Evolutionary conservation across 768 basidiomycete species (phyloP).

Genomic region (Suillus tomentosus): DNA sequence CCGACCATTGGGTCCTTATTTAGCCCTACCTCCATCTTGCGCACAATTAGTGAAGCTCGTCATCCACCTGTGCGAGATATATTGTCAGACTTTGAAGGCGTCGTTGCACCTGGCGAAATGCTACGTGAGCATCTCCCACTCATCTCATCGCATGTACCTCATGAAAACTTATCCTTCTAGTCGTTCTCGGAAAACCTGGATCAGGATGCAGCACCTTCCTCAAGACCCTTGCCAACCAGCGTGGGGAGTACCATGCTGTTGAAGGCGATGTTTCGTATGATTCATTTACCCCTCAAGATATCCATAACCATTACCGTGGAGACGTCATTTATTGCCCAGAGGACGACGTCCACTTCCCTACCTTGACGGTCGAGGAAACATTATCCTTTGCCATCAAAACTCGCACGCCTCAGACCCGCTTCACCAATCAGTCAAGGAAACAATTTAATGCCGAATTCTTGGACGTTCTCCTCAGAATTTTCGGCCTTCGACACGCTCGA

Average conservation of each 20-base stretch:
- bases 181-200: slow-evolving; percentile 84
- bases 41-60: slow-evolving; percentile 42
- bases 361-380: slow-evolving; percentile 49
- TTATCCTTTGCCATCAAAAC: slow-evolving; percentile 55
- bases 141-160: background rate
- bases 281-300: slow-evolving; percentile 46
- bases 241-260: slow-evolving; percentile 42
- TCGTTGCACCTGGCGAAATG: slow-evolving; percentile 74
- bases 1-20: slow-evolving; percentile 55
- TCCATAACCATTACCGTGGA: slow-evolving; percentile 48
- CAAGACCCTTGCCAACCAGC: slow-evolving; percentile 52
- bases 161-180: slow-evolving; percentile 34
- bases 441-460: slow-evolving; percentile 30
- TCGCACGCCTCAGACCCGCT: slow-evolving; percentile 41
- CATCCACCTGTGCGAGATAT: slow-evolving; percentile 69
- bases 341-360: slow-evolving; percentile 52
- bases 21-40: slow-evolving; percentile 43
- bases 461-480: slow-evolving; percentile 63
- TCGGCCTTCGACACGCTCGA: slow-evolving; percentile 73
- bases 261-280: slow-evolving; percentile 45
- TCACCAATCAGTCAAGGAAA: slow-evolving; percentile 22
- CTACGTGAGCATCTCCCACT: slow-evolving; percentile 53
- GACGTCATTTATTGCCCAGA: slow-evolving; percentile 46
- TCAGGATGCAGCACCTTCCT: slow-evolving; percentile 56
- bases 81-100: slow-evolving; percentile 62